Evolutionary conservation across 345 rosid genomes (phyloP), one percentile per base, ranked within the genome.

Genomic region (Cardamine resedifolia): DNA sequence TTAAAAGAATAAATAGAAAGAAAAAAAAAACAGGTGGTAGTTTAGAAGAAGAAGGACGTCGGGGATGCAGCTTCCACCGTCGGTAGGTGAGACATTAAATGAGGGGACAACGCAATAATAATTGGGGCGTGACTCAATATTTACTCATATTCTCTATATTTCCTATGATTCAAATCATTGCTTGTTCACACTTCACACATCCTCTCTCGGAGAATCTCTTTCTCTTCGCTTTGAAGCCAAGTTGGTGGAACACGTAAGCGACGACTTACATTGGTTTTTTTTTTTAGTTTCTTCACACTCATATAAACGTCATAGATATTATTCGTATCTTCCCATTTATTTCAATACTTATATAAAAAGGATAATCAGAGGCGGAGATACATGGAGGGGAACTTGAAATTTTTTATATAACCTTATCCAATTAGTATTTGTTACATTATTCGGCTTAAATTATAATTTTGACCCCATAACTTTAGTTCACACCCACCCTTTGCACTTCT

Each of bases 21-120:
- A n/a, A 20, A 33, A 33, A 20, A 18, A 31, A 58, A 72, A 51
- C 45, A 41, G 66, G 77, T 74, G 31, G 68, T 59, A 20, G 78
- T 58, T 74, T 58, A 19, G 65, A 58, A 55, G 56, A 31, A 66
- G 55, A 68, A 66, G n/a, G n/a, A n/a, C n/a, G n/a, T n/a, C 38
- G 63, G 20, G 31, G 59, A 67, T 31, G 78, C 63, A 68, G 63
- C 48, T 31, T 51, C 63, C 73, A 74, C 63, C 73, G 73, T 38
- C 64, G 30, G 68, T 74, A 68, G 78, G 74, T 75, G 57, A 61
- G 47, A 53, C 58, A 75, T 60, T 75, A 52, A 74, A 75, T 68
- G 69, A 38, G 73, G 47, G 39, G 78, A 60, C 74, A 75, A 61
- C 0, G 43, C 34, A 26, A 30, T 27, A 41, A 75, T 68, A 60